Percentiles rank a stretch among this genome's conserved stretches.
Conservation (phyloP, 1,284 basidiomycete species). For the Fomitopsis palustris region DNA sequence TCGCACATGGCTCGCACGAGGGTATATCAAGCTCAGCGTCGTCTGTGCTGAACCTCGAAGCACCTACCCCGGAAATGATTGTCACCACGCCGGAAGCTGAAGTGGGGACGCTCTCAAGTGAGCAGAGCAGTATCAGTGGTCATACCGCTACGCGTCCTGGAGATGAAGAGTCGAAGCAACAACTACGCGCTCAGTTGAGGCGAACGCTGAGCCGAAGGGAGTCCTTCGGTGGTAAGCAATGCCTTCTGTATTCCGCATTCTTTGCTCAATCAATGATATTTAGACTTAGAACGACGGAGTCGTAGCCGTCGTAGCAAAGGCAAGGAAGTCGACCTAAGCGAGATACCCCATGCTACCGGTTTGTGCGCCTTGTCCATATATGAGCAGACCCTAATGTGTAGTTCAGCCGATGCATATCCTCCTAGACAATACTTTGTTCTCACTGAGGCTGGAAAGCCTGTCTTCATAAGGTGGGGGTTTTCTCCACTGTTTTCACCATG, state of each 20-base stretch:
- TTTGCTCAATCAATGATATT: neutral
- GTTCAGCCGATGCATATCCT: conserved; percentile 40
- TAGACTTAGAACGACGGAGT: conserved; percentile 10
- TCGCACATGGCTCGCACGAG: conserved; percentile 15
- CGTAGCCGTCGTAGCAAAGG: conserved; percentile 19
- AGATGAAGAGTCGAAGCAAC: conserved; percentile 59
- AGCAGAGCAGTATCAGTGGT: conserved; percentile 44
- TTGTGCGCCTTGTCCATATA: neutral
- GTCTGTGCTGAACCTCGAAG: conserved; percentile 60
- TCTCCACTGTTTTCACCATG: neutral
- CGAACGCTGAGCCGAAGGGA: conserved; percentile 42
- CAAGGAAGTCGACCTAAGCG: conserved; percentile 23
- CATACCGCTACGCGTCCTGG: conserved; percentile 35
- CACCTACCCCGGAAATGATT: conserved; percentile 58
- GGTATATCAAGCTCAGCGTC: conserved; percentile 61
- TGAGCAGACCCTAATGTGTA: neutral
- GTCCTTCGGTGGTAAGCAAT: conserved; percentile 4
- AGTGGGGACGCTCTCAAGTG: conserved; percentile 47
- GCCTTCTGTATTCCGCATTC: neutral
- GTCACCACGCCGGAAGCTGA: conserved; percentile 62
- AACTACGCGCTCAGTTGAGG: conserved; percentile 65
- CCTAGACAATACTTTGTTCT: conserved; percentile 87
- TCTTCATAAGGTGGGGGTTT: conserved; percentile 70
- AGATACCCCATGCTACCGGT: conserved; percentile 27
- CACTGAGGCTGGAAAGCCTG: conserved; percentile 94